Conservation (phyloP, 169 alveolate species). For the Sarcocystis neurona region DNA sequence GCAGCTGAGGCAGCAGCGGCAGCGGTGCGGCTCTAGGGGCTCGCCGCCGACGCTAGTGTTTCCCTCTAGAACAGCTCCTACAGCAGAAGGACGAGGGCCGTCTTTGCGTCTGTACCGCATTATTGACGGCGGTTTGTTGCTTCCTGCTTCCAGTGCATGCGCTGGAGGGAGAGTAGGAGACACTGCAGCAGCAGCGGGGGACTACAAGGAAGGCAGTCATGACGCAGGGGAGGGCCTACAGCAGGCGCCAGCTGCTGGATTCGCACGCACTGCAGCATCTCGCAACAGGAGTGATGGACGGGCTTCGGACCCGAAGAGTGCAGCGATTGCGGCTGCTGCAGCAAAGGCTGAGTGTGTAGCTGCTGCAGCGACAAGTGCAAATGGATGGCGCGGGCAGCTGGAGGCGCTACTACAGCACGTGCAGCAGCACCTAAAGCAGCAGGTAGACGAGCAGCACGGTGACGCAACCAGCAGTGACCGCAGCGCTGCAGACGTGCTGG, state of each 20-base stretch:
- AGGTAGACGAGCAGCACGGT: slow-evolving; percentile 37
- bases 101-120: slow-evolving; percentile 24
- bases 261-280: too few species aligned
- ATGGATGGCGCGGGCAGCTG: not conserved
- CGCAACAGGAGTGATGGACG: too few species aligned
- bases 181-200: slow-evolving; percentile 7
- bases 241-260: too few species aligned
- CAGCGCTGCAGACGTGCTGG: slow-evolving; percentile 32
- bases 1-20: not conserved
- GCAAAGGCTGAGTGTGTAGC: not conserved
- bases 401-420: not conserved
- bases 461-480: slow-evolving; percentile 17
- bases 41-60: not conserved
- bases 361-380: not conserved
- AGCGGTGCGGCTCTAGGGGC: not conserved
- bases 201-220: not conserved
- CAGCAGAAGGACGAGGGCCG: not conserved
- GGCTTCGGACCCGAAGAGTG: too few species aligned
- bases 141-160: not conserved
- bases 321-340: not conserved
- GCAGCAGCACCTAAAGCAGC: not conserved
- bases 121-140: slow-evolving; percentile 44
- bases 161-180: not conserved
- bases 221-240: too few species aligned
- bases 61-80: not conserved